Base-by-base conservation (phyloP, 352 stramenopile species). In the Elongisporangium undulatum region DNA sequence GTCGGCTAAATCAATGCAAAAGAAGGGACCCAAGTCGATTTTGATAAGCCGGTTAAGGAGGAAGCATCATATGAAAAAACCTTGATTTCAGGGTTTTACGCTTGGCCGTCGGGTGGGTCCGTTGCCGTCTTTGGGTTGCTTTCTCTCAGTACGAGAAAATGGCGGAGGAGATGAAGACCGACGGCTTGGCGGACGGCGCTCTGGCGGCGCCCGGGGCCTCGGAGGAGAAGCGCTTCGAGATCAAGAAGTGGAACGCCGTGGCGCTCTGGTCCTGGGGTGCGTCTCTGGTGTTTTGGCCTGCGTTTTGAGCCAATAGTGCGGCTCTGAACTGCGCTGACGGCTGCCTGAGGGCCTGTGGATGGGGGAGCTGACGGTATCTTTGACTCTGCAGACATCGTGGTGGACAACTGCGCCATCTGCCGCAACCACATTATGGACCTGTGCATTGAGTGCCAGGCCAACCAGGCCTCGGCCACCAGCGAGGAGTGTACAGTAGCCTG, bases 351-450 rank as follows among this genome's bases (percentile, higher is more conserved):
- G 38, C 29, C 34, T 54, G 53, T 23, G 20, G 22, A 34, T 19
- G 9, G 17, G 5, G 49, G 20, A 51, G 23, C 51, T 49, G 20
- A 57, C 23, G 53, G 53, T 56, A 34, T 71, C 4, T 19, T 54
- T 56, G 22, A 19, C 24, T 50, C 62, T 66, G 12, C 48, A 93
- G 85, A 95, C 59, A 95, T 95, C 54, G 84, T 91, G 53, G 82
- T 95, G 55, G 87, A 94, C 70, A 94, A 94, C 62, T 94, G 94
- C 71, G 98, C 98, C 67, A 99, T 99, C 74, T 99, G 98, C 74
- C 90, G 97, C 55, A 99, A 99, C 80, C 98, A 98, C 65, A 95
- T 99, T 58, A 99, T 99, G 82, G 98, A 99, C 75, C 92, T 98
- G 38, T 98, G 87, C 66, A 99, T 99, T 66, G 98, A 99, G 77